Conservation (phyloP, 2,329 filamentous ascomycete genomes). For the Fusarium pseudocircinatum region DNA sequence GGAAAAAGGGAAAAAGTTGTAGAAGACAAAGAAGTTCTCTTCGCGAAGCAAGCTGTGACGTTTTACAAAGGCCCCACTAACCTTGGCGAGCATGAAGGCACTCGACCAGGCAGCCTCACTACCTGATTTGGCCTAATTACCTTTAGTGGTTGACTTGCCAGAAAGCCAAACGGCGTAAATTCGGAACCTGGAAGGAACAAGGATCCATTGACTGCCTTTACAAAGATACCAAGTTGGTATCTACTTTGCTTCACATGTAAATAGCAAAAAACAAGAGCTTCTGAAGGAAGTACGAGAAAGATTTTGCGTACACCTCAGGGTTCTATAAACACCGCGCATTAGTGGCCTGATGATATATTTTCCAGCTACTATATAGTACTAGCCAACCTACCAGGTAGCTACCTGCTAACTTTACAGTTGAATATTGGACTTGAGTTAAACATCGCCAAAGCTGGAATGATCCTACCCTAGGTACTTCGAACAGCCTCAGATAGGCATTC, state of each 20-base stretch:
- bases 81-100: conserved; percentile 25
- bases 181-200: neutral
- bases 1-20: conserved; percentile 3
- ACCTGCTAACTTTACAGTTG: neutral
- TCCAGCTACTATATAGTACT: neutral
- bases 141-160: conserved; percentile 7
- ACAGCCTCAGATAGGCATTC: neutral
- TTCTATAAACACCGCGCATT: neutral
- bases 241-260: neutral
- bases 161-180: neutral
- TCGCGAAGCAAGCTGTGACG: conserved; percentile 33
- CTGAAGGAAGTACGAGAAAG: neutral
- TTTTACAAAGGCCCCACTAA: conserved; percentile 39
- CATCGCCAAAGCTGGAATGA: neutral
- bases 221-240: neutral
- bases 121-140: conserved; percentile 15
- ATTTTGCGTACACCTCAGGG: neutral
- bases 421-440: neutral
- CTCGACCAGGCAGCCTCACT: conserved; percentile 26
- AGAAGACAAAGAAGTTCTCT: conserved; percentile 33
- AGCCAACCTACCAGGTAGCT: neutral
- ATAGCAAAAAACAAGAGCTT: neutral
- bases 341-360: neutral
- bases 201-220: neutral
- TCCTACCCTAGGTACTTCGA: neutral